Base-by-base conservation (phyloP, 352 stramenopile genomes). In the Phytopythium litorale region DNA sequence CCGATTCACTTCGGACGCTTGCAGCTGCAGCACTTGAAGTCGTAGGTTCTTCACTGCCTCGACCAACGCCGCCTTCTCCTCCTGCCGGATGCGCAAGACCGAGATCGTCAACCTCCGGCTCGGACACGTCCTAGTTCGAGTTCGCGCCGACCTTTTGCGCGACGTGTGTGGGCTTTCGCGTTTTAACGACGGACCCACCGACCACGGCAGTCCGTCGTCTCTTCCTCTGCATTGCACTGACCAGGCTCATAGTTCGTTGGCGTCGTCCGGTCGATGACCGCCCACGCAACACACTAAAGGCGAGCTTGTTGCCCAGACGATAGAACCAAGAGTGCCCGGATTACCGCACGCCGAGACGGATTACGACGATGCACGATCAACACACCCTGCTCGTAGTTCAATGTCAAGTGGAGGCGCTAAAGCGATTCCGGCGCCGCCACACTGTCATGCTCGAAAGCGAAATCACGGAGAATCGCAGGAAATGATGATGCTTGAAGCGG, bases 1-100 rank as follows among this genome's bases (percentile, higher is more conserved):
- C 9, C 46, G 35, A 40, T 49, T 51, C 2, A 30, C 23, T 49
- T 56, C 63, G 40, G 32, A 30, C 62, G 56, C 18, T 43, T 68
- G 60, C 42, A 74, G 33, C 6, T 37, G n/a, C 42, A 60, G 53
- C 45, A 75, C n/a, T 55, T 72, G 11, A 30, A 42, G 4, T 25
- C 67, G 37, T 16, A 76, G 49, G 25, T 13, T 19, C 7, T 64
- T 50, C 21, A 71, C 58, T 53, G 72, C 63, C 40, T 70, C 58
- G 30, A 63, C 35, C 2, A 63, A 35, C 11, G 15, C 35, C 58
- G 21, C 46, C 21, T 57, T 56, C 46, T 63, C 58, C 18, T 57
- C 19, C 58, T 63, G 35, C 13, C 12, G 18, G 12, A 28, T 3
- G 4, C 51, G 12, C 15, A 38, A 28, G 3, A n/a, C n/a, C 4